A percentile compares a stretch with the other conserved stretches of the same genome.
These are phyloP conservation scores for Auricularia auricula-judae DNA, from an alignment of 768 basidiomycete genomes.

Conservation along the genomic window DNA sequence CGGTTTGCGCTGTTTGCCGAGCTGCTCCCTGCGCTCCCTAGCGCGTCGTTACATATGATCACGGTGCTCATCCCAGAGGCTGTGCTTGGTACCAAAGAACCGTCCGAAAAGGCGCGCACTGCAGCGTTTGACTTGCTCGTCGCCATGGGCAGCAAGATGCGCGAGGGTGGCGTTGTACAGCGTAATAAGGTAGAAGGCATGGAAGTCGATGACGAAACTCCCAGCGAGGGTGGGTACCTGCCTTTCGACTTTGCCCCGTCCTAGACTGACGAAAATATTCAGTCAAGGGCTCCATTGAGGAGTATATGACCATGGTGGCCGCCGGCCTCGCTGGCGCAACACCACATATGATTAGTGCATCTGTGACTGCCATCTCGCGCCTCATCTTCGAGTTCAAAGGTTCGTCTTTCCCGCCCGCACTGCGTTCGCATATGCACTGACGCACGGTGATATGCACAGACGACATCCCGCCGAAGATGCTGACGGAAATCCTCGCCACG, in stretches of 20 bases:
- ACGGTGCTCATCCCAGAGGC: slow-evolving; percentile 88
- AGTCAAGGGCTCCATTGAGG: slow-evolving; percentile 71
- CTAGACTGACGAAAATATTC: not conserved
- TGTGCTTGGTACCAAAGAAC: slow-evolving; percentile 92
- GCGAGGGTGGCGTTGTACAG: slow-evolving; percentile 70
- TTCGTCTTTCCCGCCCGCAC: slow-evolving; percentile 19
- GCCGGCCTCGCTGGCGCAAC: slow-evolving; percentile 88
- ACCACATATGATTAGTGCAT: slow-evolving; percentile 98
- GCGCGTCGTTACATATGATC: slow-evolving; percentile 68
- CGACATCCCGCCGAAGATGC: slow-evolving; percentile 56
- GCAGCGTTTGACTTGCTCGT: slow-evolving; percentile 88
- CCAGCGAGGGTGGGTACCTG: slow-evolving; percentile 26
- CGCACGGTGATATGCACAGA: slow-evolving; percentile 30
- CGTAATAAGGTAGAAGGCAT: slow-evolving; percentile 69
- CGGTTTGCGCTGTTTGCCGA: slow-evolving; percentile 65
- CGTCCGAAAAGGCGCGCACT: slow-evolving; percentile 81
- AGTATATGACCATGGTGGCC: slow-evolving; percentile 94
- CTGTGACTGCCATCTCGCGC: slow-evolving; percentile 86
- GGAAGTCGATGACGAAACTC: slow-evolving; percentile 54
- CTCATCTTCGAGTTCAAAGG: slow-evolving; percentile 95
- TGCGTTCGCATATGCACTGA: not conserved
- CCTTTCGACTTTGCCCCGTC: not conserved
- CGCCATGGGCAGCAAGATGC: slow-evolving; percentile 89
- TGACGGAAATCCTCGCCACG: slow-evolving; percentile 75
- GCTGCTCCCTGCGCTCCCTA: slow-evolving; percentile 57